Evolutionary conservation across 192 early-diverging fungal genomes (phyloP).

Genomic region (Backusella psychrophila): DNA sequence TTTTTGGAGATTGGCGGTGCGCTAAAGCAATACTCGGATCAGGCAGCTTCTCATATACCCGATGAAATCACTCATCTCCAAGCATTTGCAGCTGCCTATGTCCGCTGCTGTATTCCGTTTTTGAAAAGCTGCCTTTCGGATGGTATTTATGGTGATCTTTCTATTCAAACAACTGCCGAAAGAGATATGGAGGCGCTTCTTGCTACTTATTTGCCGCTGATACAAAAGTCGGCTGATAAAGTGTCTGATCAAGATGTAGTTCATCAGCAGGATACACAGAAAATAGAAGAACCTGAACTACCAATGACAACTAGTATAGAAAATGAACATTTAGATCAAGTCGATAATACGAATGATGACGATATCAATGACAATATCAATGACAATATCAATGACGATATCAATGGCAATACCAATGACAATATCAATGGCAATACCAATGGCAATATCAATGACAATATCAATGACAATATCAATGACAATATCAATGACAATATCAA

Average conservation of each 20-base stretch:
- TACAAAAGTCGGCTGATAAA: neutral
- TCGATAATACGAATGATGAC: neutral
- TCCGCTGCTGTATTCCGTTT: conserved; percentile 30
- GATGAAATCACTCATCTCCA: conserved; percentile 21
- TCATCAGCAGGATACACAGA: neutral
- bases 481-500: neutral
- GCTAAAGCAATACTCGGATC: conserved; percentile 24
- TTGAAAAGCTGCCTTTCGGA: conserved; percentile 24
- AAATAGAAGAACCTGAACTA: neutral
- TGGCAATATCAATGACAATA: too few relatives aligned
- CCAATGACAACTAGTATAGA: neutral
- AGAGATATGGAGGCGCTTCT: conserved; percentile 1
- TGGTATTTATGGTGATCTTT: conserved; percentile 25
- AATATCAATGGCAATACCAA: too few relatives aligned
- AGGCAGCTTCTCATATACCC: neutral
- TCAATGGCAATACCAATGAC: too few relatives aligned
- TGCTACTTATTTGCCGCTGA: neutral
- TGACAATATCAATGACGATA: too few relatives aligned
- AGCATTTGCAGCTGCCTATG: conserved; percentile 29
- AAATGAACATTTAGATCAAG: neutral
- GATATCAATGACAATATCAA: neutral
- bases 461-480: too few relatives aligned
- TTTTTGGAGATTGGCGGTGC: conserved; percentile 21
- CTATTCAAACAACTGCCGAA: neutral
- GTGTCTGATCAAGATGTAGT: neutral